Evolutionary conservation across 2,329 filamentous ascomycete genomes (phyloP).

Genomic region (Penicillium sp.): DNA sequence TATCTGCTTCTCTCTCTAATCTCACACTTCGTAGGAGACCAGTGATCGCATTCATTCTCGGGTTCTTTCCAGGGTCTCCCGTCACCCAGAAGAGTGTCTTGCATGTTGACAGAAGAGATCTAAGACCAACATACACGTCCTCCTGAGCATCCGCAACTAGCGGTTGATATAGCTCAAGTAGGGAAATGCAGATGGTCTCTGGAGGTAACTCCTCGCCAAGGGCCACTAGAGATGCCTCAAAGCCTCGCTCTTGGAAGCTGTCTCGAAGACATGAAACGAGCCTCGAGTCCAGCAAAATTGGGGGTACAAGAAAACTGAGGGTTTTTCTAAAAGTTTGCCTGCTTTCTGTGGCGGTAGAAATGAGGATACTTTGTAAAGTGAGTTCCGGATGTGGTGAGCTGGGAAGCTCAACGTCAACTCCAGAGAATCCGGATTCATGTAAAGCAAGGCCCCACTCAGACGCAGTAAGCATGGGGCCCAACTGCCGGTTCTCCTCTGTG

Average conservation of each 20-base stretch:
- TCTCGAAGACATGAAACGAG: background rate
- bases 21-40: slow-evolving; percentile 24
- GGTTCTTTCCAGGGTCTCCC: background rate
- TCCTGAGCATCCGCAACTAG: slow-evolving; percentile 11
- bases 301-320: background rate
- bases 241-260: background rate
- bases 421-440: slow-evolving; percentile 19
- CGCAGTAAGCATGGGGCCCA: slow-evolving; percentile 24
- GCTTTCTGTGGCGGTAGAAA: slow-evolving; percentile 17
- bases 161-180: slow-evolving; percentile 18
- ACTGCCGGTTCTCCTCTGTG: slow-evolving; percentile 19
- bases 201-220: slow-evolving; percentile 1
- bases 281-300: background rate
- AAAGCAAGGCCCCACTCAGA: slow-evolving; percentile 19
- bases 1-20: slow-evolving; percentile 22
- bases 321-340: background rate
- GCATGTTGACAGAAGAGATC: slow-evolving; percentile 11
- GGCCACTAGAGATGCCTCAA: background rate
- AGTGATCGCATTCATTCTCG: slow-evolving; percentile 16
- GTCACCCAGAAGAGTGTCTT: slow-evolving; percentile 21
- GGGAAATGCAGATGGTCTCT: slow-evolving; percentile 14
- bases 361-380: slow-evolving; percentile 25
- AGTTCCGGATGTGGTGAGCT: slow-evolving; percentile 18
- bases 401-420: slow-evolving; percentile 23
- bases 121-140: slow-evolving; percentile 1